phyloP scores from a whole-genome alignment of 31 red algal species.

The Odonthalia washingtoniensis region DNA sequence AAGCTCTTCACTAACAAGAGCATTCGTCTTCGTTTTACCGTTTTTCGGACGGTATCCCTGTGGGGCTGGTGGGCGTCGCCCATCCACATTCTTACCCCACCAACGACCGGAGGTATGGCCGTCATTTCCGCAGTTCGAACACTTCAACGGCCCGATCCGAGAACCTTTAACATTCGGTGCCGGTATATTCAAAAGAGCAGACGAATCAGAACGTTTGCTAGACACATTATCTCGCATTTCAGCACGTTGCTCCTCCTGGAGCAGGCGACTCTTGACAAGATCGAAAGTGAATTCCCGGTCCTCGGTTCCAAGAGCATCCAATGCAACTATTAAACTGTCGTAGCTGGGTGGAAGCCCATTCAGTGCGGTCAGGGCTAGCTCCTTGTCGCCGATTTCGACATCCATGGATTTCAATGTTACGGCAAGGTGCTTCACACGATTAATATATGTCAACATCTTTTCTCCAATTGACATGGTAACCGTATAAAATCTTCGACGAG shows the following conservation, averaged over 20 bases:
- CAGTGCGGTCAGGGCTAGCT: not conserved
- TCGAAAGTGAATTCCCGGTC: conserved; percentile 21
- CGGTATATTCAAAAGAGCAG: not conserved
- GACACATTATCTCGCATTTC: not conserved
- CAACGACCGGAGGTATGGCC: not conserved
- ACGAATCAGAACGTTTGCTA: not conserved
- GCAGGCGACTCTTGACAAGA: conserved; percentile 38
- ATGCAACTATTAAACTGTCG: not conserved
- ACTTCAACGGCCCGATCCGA: not conserved
- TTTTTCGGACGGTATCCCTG: not conserved
- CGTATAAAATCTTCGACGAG: conserved; percentile 27
- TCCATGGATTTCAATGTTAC: conserved; percentile 35
- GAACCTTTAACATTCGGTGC: not conserved
- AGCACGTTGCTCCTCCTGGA: too few relatives aligned
- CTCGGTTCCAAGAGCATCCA: conserved; percentile 31
- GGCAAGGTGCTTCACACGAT: not conserved
- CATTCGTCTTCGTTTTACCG: not conserved
- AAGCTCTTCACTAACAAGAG: not conserved
- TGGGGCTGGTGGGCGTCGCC: not conserved
- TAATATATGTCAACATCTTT: conserved; percentile 25
- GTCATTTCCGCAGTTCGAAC: conserved; percentile 24
- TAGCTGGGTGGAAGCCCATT: conserved; percentile 31
- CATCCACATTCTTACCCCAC: conserved; percentile 32
- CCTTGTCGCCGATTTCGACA: not conserved
- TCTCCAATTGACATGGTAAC: conserved; percentile 32